These are phyloP conservation scores for Postia placenta DNA, from an alignment of 768 basidiomycete species.

Conservation along the genomic window DNA sequence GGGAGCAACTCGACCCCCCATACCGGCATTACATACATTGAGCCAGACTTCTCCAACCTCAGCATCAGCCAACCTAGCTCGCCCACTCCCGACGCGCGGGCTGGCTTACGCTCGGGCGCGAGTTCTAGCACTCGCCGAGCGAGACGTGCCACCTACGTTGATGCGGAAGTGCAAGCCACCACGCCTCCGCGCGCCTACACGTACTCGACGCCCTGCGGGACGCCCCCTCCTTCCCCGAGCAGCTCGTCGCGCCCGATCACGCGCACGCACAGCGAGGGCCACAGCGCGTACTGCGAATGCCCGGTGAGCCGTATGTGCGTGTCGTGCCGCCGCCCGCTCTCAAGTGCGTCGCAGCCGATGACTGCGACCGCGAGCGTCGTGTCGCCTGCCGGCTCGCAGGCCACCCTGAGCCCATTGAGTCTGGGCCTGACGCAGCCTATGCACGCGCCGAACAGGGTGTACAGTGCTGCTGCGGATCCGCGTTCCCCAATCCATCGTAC, in stretches of 20 bases:
- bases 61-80: neutral
- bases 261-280: neutral
- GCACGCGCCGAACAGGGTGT: conserved; percentile 4
- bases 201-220: neutral
- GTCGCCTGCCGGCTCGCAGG: neutral
- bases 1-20: neutral
- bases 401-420: neutral
- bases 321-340: neutral
- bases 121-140: neutral
- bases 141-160: neutral
- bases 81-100: neutral
- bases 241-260: neutral
- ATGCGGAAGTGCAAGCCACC: neutral
- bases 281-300: neutral
- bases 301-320: neutral
- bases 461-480: conserved; percentile 6
- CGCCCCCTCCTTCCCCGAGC: neutral
- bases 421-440: conserved; percentile 9
- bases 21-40: neutral
- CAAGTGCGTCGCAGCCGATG: neutral
- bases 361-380: neutral
- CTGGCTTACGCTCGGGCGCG: neutral
- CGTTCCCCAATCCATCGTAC: conserved; percentile 6
- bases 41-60: neutral
- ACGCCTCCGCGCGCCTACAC: neutral